Conservation (phyloP, 2,329 filamentous ascomycete genomes). For the Xylariaceae sp. region DNA sequence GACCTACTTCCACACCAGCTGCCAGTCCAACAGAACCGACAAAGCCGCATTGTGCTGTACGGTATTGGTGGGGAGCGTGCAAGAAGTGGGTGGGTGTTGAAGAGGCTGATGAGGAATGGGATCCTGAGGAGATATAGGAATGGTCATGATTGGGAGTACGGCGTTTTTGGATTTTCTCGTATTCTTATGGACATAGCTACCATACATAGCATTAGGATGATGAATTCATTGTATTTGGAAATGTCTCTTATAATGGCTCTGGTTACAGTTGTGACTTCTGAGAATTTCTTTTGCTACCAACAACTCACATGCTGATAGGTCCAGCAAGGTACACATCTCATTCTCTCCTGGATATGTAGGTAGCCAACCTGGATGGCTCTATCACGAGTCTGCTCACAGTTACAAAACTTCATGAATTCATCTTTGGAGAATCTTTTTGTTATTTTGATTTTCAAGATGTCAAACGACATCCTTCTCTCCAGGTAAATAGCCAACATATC, state of each 20-base stretch:
- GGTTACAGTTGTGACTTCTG: not conserved
- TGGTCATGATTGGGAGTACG: not conserved
- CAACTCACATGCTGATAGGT: no score
- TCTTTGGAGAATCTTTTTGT: no score
- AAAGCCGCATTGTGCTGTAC: conserved; percentile 24
- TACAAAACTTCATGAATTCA: no score
- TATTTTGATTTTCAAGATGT: no score
- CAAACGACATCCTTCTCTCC: no score
- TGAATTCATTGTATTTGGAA: not conserved
- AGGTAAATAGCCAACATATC: not conserved
- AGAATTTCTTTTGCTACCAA: no score
- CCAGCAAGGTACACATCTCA: no score
- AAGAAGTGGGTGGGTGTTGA: conserved; percentile 23
- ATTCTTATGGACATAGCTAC: conserved; percentile 11
- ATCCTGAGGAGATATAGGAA: conserved; percentile 27
- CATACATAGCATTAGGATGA: not conserved
- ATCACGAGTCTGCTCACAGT: no score
- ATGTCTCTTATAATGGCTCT: not conserved
- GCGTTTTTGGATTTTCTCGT: conserved; percentile 9
- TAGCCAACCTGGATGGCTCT: no score
- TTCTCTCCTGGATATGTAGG: no score
- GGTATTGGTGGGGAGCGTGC: conserved; percentile 29
- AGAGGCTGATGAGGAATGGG: conserved; percentile 12
- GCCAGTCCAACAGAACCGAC: conserved; percentile 14
- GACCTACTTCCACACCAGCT: conserved; percentile 14